Evolutionary conservation across 2,329 filamentous ascomycete genomes (phyloP).

Genomic region (Phaeosphaeria sp.): DNA sequence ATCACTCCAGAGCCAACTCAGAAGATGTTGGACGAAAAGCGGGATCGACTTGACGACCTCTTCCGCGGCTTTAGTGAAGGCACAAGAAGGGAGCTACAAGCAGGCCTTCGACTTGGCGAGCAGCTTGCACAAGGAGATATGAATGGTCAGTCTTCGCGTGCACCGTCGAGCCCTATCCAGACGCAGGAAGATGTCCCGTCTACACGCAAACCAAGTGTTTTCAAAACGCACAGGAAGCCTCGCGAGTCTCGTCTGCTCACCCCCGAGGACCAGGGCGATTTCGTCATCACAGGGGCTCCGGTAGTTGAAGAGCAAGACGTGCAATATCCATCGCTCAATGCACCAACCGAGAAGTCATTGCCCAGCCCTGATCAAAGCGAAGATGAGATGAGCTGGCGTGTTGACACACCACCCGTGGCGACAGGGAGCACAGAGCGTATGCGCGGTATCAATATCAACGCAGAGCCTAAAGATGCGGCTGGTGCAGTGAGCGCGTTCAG

Average conservation of each 20-base stretch:
- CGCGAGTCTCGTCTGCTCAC: constrained; percentile 41
- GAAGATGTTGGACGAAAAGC: constrained; percentile 27
- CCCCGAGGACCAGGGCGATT: constrained; percentile 41
- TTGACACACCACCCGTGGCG: constrained; percentile 25
- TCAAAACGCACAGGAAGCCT: constrained; percentile 31
- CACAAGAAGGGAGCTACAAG: constrained; percentile 47
- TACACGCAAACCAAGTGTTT: constrained; percentile 25
- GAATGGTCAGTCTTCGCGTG: constrained; percentile 20
- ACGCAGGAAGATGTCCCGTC: constrained; percentile 6
- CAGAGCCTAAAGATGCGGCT: constrained; percentile 9
- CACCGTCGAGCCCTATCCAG: constrained; percentile 26
- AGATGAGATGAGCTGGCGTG: constrained; percentile 44
- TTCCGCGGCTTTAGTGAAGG: constrained; percentile 50
- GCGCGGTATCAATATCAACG: constrained; percentile 10
- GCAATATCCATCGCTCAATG: constrained; percentile 33
- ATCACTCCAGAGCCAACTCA: constrained; percentile 36
- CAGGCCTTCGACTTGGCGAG: constrained; percentile 48
- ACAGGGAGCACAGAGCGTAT: constrained; percentile 4
- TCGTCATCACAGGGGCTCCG: constrained; percentile 19
- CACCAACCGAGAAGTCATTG: constrained; percentile 24
- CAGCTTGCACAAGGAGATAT: constrained; percentile 40
- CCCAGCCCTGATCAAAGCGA: constrained; percentile 41
- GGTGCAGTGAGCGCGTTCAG: background rate
- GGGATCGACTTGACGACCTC: constrained; percentile 41
- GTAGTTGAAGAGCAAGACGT: constrained; percentile 23